Evolutionary conservation across 106 monocot genomes (phyloP).

Genomic region (Acanthochlamys bracteata): DNA sequence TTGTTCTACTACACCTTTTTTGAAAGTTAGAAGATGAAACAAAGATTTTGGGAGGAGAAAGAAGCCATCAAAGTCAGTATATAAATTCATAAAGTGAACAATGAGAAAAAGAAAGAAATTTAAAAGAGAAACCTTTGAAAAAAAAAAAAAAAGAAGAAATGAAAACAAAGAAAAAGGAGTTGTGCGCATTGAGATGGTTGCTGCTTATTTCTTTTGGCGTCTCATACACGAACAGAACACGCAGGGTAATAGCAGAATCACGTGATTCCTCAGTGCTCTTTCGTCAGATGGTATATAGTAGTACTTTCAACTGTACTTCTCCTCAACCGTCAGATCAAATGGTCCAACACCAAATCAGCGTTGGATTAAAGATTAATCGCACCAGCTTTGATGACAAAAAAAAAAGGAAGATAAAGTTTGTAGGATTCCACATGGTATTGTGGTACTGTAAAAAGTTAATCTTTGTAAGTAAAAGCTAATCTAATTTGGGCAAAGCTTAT

Average conservation of each 20-base stretch:
- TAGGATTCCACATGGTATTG: too few species aligned
- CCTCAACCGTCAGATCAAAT: too few species aligned
- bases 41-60: not conserved
- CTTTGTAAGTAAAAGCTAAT: not conserved
- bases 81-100: not conserved
- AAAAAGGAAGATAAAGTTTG: too few species aligned
- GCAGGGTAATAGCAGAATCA: not conserved
- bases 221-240: not conserved
- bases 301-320: too few species aligned
- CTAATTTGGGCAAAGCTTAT: not conserved
- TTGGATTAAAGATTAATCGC: not conserved
- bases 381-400: too few species aligned
- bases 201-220: slow-evolving; percentile 1
- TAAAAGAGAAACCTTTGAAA: not conserved
- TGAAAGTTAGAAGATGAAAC: not conserved
- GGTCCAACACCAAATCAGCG: not conserved
- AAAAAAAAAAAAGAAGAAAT: not conserved
- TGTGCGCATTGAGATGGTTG: not conserved
- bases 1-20: not conserved
- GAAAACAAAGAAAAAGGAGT: not conserved
- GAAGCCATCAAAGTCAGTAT: not conserved
- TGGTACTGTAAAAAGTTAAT: not conserved
- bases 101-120: not conserved
- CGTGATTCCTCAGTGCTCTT: not conserved
- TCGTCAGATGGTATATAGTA: too few species aligned